Evolutionary conservation across 1,284 basidiomycete genomes (phyloP).

Genomic region (Lentinus polychrous): DNA sequence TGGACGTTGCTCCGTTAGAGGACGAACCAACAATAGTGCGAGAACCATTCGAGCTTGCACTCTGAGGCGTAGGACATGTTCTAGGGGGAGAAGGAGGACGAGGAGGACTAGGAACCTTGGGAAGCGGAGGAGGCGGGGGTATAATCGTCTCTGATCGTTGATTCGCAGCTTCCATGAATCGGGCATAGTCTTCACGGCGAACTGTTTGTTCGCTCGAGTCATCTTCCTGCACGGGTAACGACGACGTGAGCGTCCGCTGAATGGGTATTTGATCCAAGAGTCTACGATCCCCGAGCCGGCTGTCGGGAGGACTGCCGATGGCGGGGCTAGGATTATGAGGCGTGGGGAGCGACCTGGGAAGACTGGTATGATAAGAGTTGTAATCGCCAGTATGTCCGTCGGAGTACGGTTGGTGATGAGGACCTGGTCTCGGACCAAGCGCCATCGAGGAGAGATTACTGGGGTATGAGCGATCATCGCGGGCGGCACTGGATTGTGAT

Average conservation of each 20-base stretch:
- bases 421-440: not conserved
- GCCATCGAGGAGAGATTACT: not conserved
- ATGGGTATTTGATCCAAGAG: conserved; percentile 5
- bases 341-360: not conserved
- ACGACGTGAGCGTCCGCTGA: conserved; percentile 12
- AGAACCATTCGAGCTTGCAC: not conserved
- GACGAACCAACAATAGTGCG: not conserved
- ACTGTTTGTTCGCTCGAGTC: conserved; percentile 12
- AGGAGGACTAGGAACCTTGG: not conserved
- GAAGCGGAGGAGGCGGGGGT: not conserved
- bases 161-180: conserved; percentile 5
- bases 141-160: conserved; percentile 1
- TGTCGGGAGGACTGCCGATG: not conserved
- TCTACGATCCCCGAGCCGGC: conserved; percentile 1
- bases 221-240: conserved; percentile 13
- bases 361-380: not conserved
- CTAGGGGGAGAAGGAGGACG: not conserved
- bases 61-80: not conserved
- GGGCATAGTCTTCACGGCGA: conserved; percentile 11
- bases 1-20: conserved; percentile 2
- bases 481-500: not conserved
- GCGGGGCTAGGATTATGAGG: conserved; percentile 9
- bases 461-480: not conserved
- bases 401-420: not conserved
- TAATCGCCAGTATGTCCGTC: not conserved